These are phyloP conservation scores for Lepiota brunneoincarnata DNA, from an alignment of 768 basidiomycete species.

Conservation along the genomic window DNA sequence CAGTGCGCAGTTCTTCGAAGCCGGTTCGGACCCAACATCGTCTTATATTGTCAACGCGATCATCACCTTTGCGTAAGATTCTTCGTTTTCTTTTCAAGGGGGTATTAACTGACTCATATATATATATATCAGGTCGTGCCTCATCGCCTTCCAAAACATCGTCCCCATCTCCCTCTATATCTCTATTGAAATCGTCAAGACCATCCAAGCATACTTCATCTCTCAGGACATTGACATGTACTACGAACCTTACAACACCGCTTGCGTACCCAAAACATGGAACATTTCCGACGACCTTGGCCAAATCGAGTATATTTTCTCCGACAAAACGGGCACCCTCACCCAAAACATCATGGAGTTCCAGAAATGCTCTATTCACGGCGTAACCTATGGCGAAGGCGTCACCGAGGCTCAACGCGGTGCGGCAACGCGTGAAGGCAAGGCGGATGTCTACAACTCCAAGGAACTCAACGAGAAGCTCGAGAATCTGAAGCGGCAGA, in stretches of 20 bases:
- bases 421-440: constrained; percentile 81
- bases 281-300: constrained; percentile 98
- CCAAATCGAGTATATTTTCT: constrained; percentile 91
- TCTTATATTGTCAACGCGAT: constrained; percentile 70
- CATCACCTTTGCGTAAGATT: constrained; percentile 82
- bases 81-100: neutral
- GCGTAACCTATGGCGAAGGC: constrained; percentile 88
- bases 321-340: constrained; percentile 95
- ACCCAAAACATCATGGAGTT: constrained; percentile 99
- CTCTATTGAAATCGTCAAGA: constrained; percentile 97
- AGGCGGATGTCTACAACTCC: constrained; percentile 60
- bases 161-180: constrained; percentile 96
- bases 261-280: constrained; percentile 96
- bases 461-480: constrained; percentile 71
- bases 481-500: constrained; percentile 61
- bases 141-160: constrained; percentile 97
- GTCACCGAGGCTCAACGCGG: constrained; percentile 95
- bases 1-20: constrained; percentile 74
- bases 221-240: constrained; percentile 97
- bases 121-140: constrained; percentile 62
- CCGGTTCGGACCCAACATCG: constrained; percentile 56
- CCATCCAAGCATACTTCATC: constrained; percentile 95
- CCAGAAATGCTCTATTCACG: constrained; percentile 89
- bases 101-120: constrained; percentile 1
- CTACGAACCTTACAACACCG: constrained; percentile 80